These are phyloP conservation scores for Juglanconis oblonga DNA, from an alignment of 2,329 filamentous ascomycete genomes.

Conservation along the genomic window DNA sequence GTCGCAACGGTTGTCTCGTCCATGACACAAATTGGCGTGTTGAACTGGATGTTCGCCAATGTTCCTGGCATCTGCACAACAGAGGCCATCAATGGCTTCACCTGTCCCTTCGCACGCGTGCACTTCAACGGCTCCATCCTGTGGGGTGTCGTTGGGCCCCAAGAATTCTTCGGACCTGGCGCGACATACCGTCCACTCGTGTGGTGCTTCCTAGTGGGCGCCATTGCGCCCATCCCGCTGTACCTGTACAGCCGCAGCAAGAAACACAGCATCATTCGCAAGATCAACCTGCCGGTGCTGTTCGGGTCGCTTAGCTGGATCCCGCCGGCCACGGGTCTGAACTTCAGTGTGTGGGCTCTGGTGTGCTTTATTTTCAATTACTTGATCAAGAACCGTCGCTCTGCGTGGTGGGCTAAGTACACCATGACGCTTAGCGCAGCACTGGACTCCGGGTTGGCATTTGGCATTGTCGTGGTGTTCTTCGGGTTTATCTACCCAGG, in stretches of 20 bases:
- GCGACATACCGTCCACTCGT: constrained; percentile 74
- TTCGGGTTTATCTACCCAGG: constrained; percentile 84
- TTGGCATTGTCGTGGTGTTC: constrained; percentile 80
- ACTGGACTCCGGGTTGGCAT: constrained; percentile 77
- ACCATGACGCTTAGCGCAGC: constrained; percentile 86
- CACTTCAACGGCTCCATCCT: constrained; percentile 89
- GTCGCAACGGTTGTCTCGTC: constrained; percentile 73
- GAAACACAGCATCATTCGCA: constrained; percentile 63
- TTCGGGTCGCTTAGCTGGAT: constrained; percentile 85
- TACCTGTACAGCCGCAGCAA: constrained; percentile 66
- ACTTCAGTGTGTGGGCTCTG: constrained; percentile 83
- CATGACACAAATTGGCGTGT: constrained; percentile 75
- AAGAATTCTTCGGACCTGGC: constrained; percentile 74
- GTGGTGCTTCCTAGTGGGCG: constrained; percentile 79
- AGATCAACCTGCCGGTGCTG: constrained; percentile 78
- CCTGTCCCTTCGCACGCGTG: constrained; percentile 80
- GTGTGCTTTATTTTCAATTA: constrained; percentile 86
- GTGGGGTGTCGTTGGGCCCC: constrained; percentile 83
- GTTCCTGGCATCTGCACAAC: constrained; percentile 76
- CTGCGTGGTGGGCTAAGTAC: constrained; percentile 86
- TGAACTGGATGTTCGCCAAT: constrained; percentile 87
- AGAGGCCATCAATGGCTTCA: constrained; percentile 80
- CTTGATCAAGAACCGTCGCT: constrained; percentile 64
- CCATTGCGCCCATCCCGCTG: constrained; percentile 68
- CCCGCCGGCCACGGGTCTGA: constrained; percentile 79